phyloP scores from a whole-genome alignment of 805 yeast species.

The Limtongia smithiae region DNA sequence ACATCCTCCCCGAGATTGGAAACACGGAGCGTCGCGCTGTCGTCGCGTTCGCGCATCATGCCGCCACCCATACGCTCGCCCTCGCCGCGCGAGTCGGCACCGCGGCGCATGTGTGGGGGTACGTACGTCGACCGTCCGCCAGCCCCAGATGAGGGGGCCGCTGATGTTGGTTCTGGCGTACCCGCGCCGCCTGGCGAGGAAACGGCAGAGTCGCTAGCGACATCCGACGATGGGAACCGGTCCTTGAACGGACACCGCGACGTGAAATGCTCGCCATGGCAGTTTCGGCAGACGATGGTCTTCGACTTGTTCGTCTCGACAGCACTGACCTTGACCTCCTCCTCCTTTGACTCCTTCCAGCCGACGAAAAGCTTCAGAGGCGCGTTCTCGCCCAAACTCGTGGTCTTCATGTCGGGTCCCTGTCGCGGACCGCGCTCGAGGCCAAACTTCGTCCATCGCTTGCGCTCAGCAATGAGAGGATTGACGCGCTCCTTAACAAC shows the following conservation, averaged over 20 bases:
- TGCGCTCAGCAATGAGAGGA: constrained; percentile 81
- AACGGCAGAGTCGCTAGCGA: constrained; percentile 36
- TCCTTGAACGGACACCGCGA: constrained; percentile 94
- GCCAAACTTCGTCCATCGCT: constrained; percentile 86
- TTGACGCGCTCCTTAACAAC: constrained; percentile 77
- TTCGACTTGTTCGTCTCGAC: constrained; percentile 47
- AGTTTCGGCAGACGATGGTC: constrained; percentile 71
- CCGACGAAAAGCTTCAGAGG: constrained; percentile 59
- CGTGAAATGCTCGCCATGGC: constrained; percentile 93
- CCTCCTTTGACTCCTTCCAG: constrained; percentile 52
- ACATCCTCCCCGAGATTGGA: constrained; percentile 86
- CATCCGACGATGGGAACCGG: constrained; percentile 58
- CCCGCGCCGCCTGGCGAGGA: constrained; percentile 27
- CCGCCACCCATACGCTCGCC: constrained; percentile 17
- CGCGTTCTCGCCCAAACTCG: constrained; percentile 83
- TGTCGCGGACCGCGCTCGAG: constrained; percentile 66
- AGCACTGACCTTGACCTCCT: constrained; percentile 69
- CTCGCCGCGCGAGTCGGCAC: constrained; percentile 41
- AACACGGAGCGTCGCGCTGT: constrained; percentile 80
- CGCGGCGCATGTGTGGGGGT: constrained; percentile 57
- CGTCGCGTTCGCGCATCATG: constrained; percentile 66
- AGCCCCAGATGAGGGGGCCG: constrained; percentile 37
- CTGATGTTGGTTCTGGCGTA: constrained; percentile 36
- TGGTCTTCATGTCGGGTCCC: constrained; percentile 86
- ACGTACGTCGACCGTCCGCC: constrained; percentile 45